Evolutionary conservation across 2,329 filamentous ascomycete genomes (phyloP).

Genomic region (Bipolaris bicolor): DNA sequence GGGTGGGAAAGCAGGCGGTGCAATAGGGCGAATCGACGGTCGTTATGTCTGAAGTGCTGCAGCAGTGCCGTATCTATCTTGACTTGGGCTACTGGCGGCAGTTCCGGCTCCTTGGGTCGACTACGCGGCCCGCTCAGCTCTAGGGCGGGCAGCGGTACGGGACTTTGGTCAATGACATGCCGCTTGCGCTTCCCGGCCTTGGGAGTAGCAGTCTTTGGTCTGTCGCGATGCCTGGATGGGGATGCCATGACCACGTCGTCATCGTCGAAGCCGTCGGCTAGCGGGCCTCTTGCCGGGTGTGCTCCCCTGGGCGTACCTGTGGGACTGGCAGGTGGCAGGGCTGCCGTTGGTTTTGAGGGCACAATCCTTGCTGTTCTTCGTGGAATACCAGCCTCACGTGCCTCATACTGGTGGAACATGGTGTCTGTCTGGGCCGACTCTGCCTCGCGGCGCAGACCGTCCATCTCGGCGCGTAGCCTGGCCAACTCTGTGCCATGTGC

Average conservation of each 20-base stretch:
- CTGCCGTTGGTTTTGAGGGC: conserved; percentile 34
- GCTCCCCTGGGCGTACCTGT: conserved; percentile 66
- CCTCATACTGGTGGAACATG: conserved; percentile 74
- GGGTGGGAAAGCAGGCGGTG: conserved; percentile 70
- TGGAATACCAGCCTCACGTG: conserved; percentile 61
- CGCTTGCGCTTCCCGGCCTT: conserved; percentile 73
- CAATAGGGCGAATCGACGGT: conserved; percentile 54
- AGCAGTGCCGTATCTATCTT: conserved; percentile 42
- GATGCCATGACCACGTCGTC: conserved; percentile 63
- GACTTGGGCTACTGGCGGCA: neutral
- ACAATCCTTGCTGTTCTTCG: conserved; percentile 49
- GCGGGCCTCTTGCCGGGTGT: conserved; percentile 60
- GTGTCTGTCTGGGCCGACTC: conserved; percentile 71
- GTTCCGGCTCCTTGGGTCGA: conserved; percentile 49
- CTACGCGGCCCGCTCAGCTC: conserved; percentile 52
- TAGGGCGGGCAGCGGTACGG: conserved; percentile 61
- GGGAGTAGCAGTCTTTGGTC: conserved; percentile 63
- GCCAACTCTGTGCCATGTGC: conserved; percentile 68
- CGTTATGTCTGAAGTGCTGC: conserved; percentile 47
- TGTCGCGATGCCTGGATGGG: conserved; percentile 57
- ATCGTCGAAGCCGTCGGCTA: conserved; percentile 80
- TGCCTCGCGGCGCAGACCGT: conserved; percentile 68
- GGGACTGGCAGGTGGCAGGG: conserved; percentile 33
- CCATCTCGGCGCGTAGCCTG: conserved; percentile 68
- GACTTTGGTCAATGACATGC: conserved; percentile 66